phyloP scores from a whole-genome alignment of 768 basidiomycete genomes.

The Boletus tomentosulus region DNA sequence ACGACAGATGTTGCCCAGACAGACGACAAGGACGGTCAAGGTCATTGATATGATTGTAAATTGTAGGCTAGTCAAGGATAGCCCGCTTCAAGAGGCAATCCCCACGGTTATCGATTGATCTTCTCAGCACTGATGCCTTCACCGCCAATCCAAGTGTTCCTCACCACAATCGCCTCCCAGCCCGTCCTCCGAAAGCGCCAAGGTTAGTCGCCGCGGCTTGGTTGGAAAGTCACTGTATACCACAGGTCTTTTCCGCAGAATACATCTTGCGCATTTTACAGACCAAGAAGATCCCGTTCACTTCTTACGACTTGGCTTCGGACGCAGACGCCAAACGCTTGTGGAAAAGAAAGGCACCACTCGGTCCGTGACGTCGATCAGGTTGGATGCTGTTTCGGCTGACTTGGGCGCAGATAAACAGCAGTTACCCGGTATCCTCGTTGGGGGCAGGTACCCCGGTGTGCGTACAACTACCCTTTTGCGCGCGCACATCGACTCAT shows the following conservation, averaged over 20 bases:
- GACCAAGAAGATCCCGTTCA: conserved; percentile 80
- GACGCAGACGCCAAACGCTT: conserved; percentile 75
- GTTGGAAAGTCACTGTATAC: background rate
- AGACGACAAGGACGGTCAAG: conserved; percentile 67
- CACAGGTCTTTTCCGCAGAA: conserved; percentile 40
- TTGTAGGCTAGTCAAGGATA: no score
- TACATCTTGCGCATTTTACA: conserved; percentile 79
- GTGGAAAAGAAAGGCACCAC: conserved; percentile 80
- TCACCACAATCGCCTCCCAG: conserved; percentile 87
- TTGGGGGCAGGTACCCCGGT: conserved; percentile 73
- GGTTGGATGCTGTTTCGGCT: background rate
- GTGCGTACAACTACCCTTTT: conserved; percentile 41
- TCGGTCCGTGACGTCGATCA: conserved; percentile 36
- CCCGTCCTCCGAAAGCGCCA: conserved; percentile 74
- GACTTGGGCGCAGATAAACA: conserved; percentile 57
- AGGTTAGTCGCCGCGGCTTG: conserved; percentile 40
- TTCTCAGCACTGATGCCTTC: conserved; percentile 51
- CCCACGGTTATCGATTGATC: conserved; percentile 7
- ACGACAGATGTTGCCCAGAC: conserved; percentile 82
- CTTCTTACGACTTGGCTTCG: conserved; percentile 79
- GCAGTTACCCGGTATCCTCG: conserved; percentile 78
- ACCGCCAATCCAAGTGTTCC: conserved; percentile 76
- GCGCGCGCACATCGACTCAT: background rate
- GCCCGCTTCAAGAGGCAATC: background rate
- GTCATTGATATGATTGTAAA: conserved; percentile 19